Evolutionary conservation across 2,329 filamentous ascomycete genomes (phyloP).

Genomic region (Pleoardoris graminearum): DNA sequence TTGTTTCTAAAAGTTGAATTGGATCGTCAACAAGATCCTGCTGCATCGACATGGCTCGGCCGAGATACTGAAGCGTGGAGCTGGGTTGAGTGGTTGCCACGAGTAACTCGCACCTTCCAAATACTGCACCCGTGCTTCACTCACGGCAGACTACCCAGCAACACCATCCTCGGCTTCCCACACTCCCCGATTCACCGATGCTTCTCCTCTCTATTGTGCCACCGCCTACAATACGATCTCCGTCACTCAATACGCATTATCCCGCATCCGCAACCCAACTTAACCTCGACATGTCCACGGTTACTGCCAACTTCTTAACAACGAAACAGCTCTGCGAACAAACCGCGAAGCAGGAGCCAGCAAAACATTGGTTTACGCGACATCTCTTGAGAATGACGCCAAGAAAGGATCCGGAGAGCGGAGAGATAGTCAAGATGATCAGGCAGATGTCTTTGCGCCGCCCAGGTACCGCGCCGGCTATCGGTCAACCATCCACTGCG

Average conservation of each 20-base stretch:
- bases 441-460: constrained; percentile 19
- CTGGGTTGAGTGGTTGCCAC: no score
- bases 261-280: constrained; percentile 8
- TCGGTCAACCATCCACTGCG: constrained; percentile 30
- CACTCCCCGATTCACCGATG: not conserved
- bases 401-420: constrained; percentile 14
- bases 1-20: no score
- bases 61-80: no score
- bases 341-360: constrained; percentile 18
- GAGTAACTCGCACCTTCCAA: not conserved
- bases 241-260: constrained; percentile 7
- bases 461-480: constrained; percentile 31
- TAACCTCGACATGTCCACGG: constrained; percentile 24
- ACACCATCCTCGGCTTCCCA: not conserved
- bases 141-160: not conserved
- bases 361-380: constrained; percentile 33
- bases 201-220: not conserved
- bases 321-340: constrained; percentile 7
- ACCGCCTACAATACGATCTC: not conserved
- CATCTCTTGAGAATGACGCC: constrained; percentile 26
- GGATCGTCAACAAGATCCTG: no score
- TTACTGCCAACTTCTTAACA: constrained; percentile 21
- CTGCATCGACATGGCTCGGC: no score
- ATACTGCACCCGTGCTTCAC: not conserved
- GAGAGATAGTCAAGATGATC: constrained; percentile 7